Percentiles rank a stretch among this genome's conserved stretches.
These are phyloP conservation scores for Dothideomycetes sp. DNA, from an alignment of 2,329 filamentous ascomycete genomes.

Conservation along the genomic window DNA sequence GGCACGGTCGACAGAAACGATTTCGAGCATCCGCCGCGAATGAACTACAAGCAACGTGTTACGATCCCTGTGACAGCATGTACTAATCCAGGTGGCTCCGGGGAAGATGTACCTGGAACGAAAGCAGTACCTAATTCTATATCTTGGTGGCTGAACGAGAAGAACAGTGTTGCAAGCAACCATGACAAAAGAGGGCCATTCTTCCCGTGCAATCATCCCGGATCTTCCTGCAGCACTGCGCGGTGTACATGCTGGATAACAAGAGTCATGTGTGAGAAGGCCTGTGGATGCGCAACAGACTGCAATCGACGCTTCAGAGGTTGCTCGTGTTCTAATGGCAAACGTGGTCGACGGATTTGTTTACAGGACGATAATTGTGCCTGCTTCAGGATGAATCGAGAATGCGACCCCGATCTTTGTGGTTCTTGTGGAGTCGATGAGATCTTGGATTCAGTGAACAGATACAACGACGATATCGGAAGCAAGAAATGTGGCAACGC, in stretches of 20 bases:
- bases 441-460: conserved; percentile 60
- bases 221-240: conserved; percentile 50
- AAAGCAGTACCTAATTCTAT: background rate
- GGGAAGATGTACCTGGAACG: background rate
- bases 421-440: conserved; percentile 59
- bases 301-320: conserved; percentile 46
- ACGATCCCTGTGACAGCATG: background rate
- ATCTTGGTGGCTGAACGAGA: conserved; percentile 9
- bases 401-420: conserved; percentile 73
- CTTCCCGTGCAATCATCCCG: conserved; percentile 61
- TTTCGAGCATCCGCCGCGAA: conserved; percentile 23
- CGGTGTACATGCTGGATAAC: conserved; percentile 54
- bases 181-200: conserved; percentile 45
- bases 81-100: background rate
- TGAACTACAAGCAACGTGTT: conserved; percentile 24
- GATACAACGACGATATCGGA: conserved; percentile 49
- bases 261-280: conserved; percentile 61
- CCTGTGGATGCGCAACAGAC: conserved; percentile 54
- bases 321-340: conserved; percentile 29
- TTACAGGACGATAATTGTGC: conserved; percentile 46
- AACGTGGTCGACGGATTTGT: too few species aligned
- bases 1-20: conserved; percentile 20
- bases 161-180: conserved; percentile 14
- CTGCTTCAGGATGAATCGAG: conserved; percentile 62
- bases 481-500: conserved; percentile 62